These are phyloP conservation scores for Colletotrichum karsti DNA, from an alignment of 2,329 filamentous ascomycete genomes.

Conservation along the genomic window DNA sequence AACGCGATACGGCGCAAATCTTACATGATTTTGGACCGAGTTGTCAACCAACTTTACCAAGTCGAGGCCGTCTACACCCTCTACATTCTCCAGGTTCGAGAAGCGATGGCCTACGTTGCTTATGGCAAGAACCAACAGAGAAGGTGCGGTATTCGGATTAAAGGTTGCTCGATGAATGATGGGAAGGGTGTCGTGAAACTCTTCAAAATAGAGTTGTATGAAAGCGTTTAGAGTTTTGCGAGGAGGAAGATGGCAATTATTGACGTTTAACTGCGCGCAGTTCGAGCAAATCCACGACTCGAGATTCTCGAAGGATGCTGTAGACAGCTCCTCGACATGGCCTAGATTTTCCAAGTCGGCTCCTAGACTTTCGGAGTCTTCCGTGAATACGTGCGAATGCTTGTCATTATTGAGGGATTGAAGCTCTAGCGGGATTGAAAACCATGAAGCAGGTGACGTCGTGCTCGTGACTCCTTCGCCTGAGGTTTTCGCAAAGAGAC, in stretches of 20 bases:
- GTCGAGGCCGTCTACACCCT: not conserved
- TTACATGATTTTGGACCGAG: not conserved
- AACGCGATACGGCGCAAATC: not conserved
- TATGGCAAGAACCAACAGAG: not conserved
- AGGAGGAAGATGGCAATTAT: not conserved
- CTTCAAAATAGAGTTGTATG: conserved; percentile 7
- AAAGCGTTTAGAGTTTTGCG: not conserved
- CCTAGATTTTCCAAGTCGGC: not conserved
- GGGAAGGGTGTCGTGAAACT: not conserved
- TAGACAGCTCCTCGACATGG: not conserved
- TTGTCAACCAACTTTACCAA: not conserved
- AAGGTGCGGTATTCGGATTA: not conserved
- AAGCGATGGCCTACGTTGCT: not conserved
- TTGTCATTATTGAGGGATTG: not conserved
- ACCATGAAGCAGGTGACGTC: no score
- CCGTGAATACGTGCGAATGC: not conserved
- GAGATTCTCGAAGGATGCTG: not conserved
- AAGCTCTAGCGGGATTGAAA: not conserved
- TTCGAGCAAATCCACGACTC: not conserved
- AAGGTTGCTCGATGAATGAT: conserved; percentile 1
- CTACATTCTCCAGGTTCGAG: not conserved
- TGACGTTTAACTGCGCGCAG: not conserved
- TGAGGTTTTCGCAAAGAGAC: no score
- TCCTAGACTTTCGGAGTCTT: no score
- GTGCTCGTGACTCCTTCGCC: no score